Percentiles rank a stretch among this genome's conserved stretches.
Evolutionary conservation across 345 rosid genomes (phyloP).

Genomic region (Populus pruinosa): DNA sequence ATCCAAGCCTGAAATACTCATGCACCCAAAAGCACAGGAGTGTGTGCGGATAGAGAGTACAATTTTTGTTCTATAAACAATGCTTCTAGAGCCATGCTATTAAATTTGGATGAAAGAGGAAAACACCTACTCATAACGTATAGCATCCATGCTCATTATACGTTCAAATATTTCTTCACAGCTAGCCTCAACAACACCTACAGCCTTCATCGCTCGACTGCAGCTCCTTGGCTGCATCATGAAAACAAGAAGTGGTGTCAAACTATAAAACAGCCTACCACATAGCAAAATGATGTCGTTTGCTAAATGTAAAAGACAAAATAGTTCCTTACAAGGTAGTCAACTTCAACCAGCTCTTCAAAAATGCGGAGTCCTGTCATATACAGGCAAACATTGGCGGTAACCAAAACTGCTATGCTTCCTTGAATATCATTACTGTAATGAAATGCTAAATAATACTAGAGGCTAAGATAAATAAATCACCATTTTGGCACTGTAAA

Average conservation of each 20-base stretch:
- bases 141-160: slow-evolving; percentile 99
- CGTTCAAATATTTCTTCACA: slow-evolving; percentile 98
- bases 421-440: slow-evolving; percentile 9
- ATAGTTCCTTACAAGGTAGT: slow-evolving; percentile 75
- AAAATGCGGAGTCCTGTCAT: slow-evolving; percentile 94
- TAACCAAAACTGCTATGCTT: neutral
- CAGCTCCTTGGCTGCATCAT: slow-evolving; percentile 94
- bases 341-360: slow-evolving; percentile 99
- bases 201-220: slow-evolving; percentile 99
- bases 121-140: slow-evolving; percentile 93
- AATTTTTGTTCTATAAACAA: neutral
- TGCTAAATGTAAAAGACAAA: slow-evolving; percentile 19
- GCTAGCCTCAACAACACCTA: slow-evolving; percentile 94
- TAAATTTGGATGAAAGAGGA: slow-evolving; percentile 15
- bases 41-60: neutral
- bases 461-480: slow-evolving; percentile 12
- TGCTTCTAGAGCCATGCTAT: neutral
- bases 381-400: neutral
- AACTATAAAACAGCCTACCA: slow-evolving; percentile 18
- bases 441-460: slow-evolving; percentile 12
- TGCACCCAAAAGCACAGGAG: neutral
- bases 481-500: slow-evolving; percentile 98
- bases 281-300: slow-evolving; percentile 15
- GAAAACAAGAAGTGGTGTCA: slow-evolving; percentile 24
- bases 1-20: neutral